Conservation (phyloP, 1,139 yeast species). For the Blastobotrys elegans region DNA sequence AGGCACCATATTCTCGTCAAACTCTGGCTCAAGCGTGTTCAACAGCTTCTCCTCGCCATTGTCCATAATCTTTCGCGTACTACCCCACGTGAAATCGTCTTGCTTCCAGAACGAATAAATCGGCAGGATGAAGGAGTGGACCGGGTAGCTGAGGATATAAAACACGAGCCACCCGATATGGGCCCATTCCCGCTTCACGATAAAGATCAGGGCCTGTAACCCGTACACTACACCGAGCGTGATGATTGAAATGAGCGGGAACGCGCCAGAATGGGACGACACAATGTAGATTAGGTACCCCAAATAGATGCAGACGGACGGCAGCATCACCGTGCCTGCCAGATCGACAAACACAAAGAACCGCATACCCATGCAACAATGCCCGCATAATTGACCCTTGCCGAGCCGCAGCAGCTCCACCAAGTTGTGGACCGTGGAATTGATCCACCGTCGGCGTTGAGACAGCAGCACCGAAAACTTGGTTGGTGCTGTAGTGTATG, state of each 20-base stretch:
- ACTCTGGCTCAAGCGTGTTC: slow-evolving; percentile 55
- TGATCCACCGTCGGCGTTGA: slow-evolving; percentile 39
- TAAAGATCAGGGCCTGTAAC: slow-evolving; percentile 79
- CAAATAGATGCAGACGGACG: slow-evolving; percentile 81
- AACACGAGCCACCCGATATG: slow-evolving; percentile 80
- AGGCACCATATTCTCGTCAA: slow-evolving; percentile 27
- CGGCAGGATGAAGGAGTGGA: slow-evolving; percentile 93
- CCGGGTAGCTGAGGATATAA: slow-evolving; percentile 77
- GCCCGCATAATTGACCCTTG: slow-evolving; percentile 33
- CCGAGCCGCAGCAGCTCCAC: slow-evolving; percentile 32
- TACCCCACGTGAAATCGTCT: slow-evolving; percentile 99
- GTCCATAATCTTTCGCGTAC: slow-evolving; percentile 75
- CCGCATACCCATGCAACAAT: slow-evolving; percentile 36
- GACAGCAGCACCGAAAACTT: slow-evolving; percentile 31
- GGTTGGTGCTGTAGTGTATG: slow-evolving; percentile 33
- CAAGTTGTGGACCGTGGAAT: slow-evolving; percentile 36
- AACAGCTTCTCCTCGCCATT: slow-evolving; percentile 56
- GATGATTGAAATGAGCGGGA: slow-evolving; percentile 71
- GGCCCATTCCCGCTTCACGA: slow-evolving; percentile 80
- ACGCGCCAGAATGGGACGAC: slow-evolving; percentile 57
- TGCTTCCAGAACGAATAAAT: slow-evolving; percentile 92
- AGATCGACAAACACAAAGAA: slow-evolving; percentile 35
- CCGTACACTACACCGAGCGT: slow-evolving; percentile 78
- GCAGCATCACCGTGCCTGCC: slow-evolving; percentile 55
- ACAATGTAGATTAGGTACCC: slow-evolving; percentile 61